Conservation (phyloP, 352 stramenopile genomes). For the Globisporangium lucens region DNA sequence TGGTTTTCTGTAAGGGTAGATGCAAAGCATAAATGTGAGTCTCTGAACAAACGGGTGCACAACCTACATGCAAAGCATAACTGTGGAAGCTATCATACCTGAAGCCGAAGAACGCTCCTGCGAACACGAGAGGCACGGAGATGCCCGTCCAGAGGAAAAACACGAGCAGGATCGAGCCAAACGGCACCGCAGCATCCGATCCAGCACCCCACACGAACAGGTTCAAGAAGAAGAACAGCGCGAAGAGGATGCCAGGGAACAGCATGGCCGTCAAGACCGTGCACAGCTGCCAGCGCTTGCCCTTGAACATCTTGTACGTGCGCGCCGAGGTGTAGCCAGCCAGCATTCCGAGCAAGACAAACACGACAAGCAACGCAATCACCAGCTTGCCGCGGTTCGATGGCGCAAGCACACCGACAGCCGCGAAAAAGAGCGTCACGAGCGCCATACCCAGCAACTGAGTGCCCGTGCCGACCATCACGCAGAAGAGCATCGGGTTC, state of each 20-base stretch:
- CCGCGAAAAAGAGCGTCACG: slow-evolving; percentile 96
- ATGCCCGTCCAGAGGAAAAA: slow-evolving; percentile 99
- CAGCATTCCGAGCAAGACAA: slow-evolving; percentile 95
- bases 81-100: slow-evolving; percentile 53
- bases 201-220: slow-evolving; percentile 93
- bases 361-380: slow-evolving; percentile 97
- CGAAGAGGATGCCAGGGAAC: slow-evolving; percentile 97
- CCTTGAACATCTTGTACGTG: slow-evolving; percentile 99
- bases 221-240: slow-evolving; percentile 97
- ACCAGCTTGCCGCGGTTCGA: slow-evolving; percentile 97
- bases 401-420: slow-evolving; percentile 94
- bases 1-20: slow-evolving; percentile 45
- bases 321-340: slow-evolving; percentile 95
- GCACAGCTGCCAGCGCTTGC: slow-evolving; percentile 97
- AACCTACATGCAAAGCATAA: background rate
- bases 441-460: slow-evolving; percentile 97
- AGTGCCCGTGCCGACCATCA: slow-evolving; percentile 96
- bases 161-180: slow-evolving; percentile 96
- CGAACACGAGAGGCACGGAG: slow-evolving; percentile 97
- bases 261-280: slow-evolving; percentile 94
- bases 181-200: slow-evolving; percentile 93
- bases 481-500: slow-evolving; percentile 95
- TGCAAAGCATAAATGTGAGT: background rate
- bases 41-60: background rate
- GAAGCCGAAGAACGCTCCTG: slow-evolving; percentile 99